These are phyloP conservation scores for Cutaneotrichosporon sp. DNA, from an alignment of 1,284 basidiomycete genomes.

Conservation along the genomic window DNA sequence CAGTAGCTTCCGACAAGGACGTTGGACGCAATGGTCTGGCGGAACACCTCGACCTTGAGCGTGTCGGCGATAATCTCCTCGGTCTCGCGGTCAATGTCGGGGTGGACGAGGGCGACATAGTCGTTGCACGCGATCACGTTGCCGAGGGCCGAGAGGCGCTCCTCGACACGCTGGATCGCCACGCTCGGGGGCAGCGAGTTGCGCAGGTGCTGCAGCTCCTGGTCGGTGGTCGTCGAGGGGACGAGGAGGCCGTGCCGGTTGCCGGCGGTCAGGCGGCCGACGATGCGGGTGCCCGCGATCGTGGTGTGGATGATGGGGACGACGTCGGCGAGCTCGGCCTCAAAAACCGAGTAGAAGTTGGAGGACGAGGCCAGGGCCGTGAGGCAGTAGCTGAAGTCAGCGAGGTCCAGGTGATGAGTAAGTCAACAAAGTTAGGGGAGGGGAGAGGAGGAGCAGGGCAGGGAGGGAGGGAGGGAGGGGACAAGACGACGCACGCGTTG, in stretches of 20 bases:
- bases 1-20: slow-evolving; percentile 96
- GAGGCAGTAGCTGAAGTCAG: slow-evolving; percentile 72
- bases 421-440: background rate
- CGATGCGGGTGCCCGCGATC: slow-evolving; percentile 92
- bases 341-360: slow-evolving; percentile 98
- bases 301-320: slow-evolving; percentile 96
- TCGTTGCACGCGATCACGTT: slow-evolving; percentile 99
- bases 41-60: slow-evolving; percentile 97
- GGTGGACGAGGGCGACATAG: slow-evolving; percentile 94
- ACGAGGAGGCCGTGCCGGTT: slow-evolving; percentile 96
- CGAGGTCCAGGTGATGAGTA: background rate
- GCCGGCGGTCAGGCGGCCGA: slow-evolving; percentile 91
- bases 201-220: slow-evolving; percentile 95
- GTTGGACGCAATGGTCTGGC: slow-evolving; percentile 96
- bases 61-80: slow-evolving; percentile 99
- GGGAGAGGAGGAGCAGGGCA: no score
- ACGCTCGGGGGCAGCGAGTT: slow-evolving; percentile 93
- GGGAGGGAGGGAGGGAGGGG: no score
- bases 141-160: slow-evolving; percentile 91
- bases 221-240: slow-evolving; percentile 93
- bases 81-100: slow-evolving; percentile 96
- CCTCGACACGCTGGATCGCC: slow-evolving; percentile 93
- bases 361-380: slow-evolving; percentile 90
- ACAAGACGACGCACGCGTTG: slow-evolving; percentile 62
- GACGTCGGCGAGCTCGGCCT: slow-evolving; percentile 89